phyloP scores from a whole-genome alignment of 352 stramenopile genomes.

The Phytophthora pistaciae region DNA sequence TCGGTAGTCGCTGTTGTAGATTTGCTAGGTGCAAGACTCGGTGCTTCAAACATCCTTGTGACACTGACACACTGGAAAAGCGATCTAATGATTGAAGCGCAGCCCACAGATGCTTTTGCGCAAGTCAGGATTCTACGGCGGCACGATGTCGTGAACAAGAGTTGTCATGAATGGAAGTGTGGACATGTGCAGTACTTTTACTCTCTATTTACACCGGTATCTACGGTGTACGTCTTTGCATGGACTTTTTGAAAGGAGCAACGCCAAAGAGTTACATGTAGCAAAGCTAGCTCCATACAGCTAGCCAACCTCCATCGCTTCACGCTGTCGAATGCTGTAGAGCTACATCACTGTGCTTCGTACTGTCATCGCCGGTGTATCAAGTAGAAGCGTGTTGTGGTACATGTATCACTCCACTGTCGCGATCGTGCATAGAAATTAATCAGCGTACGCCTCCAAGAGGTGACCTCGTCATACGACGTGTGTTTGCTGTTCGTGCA shows the following conservation, averaged over 20 bases:
- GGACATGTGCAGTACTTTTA: too few species aligned
- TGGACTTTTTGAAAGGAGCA: too few species aligned
- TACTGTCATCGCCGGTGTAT: not conserved
- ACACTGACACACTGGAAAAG: not conserved
- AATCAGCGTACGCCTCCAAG: not conserved
- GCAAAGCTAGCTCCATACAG: too few species aligned
- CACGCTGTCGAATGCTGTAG: not conserved
- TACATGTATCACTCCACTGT: slow-evolving; percentile 4
- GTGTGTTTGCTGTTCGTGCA: slow-evolving; percentile 24
- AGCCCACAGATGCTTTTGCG: slow-evolving; percentile 1
- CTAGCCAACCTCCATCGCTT: too few species aligned
- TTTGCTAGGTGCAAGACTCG: not conserved
- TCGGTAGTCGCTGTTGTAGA: slow-evolving; percentile 11
- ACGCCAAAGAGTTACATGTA: too few species aligned
- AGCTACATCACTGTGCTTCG: not conserved
- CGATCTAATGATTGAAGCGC: not conserved
- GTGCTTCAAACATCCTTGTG: slow-evolving; percentile 8
- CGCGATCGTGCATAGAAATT: not conserved
- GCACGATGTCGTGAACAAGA: slow-evolving; percentile 12
- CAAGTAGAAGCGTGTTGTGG: not conserved
- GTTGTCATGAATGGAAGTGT: too few species aligned
- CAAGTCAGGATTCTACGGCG: not conserved
- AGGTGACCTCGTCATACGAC: slow-evolving; percentile 1
- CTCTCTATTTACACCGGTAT: too few species aligned
- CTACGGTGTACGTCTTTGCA: too few species aligned